These are phyloP conservation scores for Solanum aculeatissimum DNA, from an alignment of 305 asterid genomes.

Conservation along the genomic window DNA sequence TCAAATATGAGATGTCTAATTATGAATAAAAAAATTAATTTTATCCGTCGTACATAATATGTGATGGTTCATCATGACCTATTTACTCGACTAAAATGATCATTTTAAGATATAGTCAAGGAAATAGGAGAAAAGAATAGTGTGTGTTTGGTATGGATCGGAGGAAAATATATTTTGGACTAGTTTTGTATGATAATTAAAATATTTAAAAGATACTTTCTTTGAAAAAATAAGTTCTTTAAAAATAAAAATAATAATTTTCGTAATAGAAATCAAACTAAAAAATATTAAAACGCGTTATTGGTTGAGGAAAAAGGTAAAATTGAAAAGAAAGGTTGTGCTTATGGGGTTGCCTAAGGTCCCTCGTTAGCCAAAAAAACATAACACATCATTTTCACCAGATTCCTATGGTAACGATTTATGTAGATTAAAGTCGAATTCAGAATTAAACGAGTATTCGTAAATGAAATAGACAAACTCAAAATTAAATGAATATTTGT, in stretches of 20 bases:
- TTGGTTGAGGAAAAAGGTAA: background rate
- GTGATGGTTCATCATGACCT: background rate
- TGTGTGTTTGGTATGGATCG: background rate
- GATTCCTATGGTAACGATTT: conserved; percentile 8
- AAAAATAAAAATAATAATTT: background rate
- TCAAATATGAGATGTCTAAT: background rate
- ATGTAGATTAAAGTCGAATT: background rate
- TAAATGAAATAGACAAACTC: background rate
- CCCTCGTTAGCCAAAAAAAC: background rate
- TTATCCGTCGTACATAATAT: background rate
- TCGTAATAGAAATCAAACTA: background rate
- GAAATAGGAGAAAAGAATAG: background rate
- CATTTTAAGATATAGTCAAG: background rate
- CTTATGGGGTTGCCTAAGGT: background rate
- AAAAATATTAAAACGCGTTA: background rate
- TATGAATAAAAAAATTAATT: background rate
- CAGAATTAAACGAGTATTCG: background rate
- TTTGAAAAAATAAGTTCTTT: background rate
- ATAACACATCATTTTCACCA: conserved; percentile 9
- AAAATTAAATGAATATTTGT: background rate
- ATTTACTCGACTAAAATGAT: background rate
- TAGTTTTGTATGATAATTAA: no score
- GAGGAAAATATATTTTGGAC: no score
- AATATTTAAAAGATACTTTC: no score
- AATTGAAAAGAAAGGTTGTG: background rate